Percentiles rank a stretch among this genome's conserved stretches.
These are phyloP conservation scores for Blastobotrys indianensis DNA, from an alignment of 1,139 yeast genomes.

Conservation along the genomic window DNA sequence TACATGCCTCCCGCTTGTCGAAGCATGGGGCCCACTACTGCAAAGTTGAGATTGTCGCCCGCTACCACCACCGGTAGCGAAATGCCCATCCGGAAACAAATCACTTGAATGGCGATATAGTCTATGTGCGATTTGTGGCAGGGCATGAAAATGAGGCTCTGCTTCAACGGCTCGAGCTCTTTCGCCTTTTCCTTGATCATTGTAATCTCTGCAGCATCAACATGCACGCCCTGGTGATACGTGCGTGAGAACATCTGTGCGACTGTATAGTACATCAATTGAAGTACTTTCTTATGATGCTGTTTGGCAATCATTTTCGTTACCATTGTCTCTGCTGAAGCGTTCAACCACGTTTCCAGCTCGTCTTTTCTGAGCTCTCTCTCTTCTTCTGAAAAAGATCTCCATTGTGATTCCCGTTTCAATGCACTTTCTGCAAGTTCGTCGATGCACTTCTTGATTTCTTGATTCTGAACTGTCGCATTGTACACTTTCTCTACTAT, in stretches of 20 bases:
- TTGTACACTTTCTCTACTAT: slow-evolving; percentile 29
- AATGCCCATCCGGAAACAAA: slow-evolving; percentile 52
- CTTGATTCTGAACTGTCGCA: slow-evolving; percentile 30
- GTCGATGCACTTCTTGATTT: slow-evolving; percentile 28
- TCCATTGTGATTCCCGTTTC: slow-evolving; percentile 25
- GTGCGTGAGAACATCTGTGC: slow-evolving; percentile 38
- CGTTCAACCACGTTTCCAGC: slow-evolving; percentile 30
- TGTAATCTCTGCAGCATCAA: slow-evolving; percentile 32
- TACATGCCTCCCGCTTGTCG: slow-evolving; percentile 40
- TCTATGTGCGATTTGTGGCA: slow-evolving; percentile 64
- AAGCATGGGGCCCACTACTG: slow-evolving; percentile 46
- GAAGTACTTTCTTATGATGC: slow-evolving; percentile 30
- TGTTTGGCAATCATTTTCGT: slow-evolving; percentile 34
- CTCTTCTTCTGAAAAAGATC: slow-evolving; percentile 17
- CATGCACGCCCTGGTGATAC: slow-evolving; percentile 41
- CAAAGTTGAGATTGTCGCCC: slow-evolving; percentile 63
- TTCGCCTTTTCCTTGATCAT: slow-evolving; percentile 33
- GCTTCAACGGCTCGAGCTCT: slow-evolving; percentile 33
- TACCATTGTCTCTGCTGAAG: slow-evolving; percentile 31
- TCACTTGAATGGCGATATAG: slow-evolving; percentile 55
- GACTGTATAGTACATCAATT: slow-evolving; percentile 35
- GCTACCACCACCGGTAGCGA: slow-evolving; percentile 60
- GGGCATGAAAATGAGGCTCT: slow-evolving; percentile 38
- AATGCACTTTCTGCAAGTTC: slow-evolving; percentile 31
- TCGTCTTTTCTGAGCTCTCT: slow-evolving; percentile 25